Evolutionary conservation across 2,329 filamentous ascomycete genomes (phyloP).

Genomic region (Lachnellula hyalina): DNA sequence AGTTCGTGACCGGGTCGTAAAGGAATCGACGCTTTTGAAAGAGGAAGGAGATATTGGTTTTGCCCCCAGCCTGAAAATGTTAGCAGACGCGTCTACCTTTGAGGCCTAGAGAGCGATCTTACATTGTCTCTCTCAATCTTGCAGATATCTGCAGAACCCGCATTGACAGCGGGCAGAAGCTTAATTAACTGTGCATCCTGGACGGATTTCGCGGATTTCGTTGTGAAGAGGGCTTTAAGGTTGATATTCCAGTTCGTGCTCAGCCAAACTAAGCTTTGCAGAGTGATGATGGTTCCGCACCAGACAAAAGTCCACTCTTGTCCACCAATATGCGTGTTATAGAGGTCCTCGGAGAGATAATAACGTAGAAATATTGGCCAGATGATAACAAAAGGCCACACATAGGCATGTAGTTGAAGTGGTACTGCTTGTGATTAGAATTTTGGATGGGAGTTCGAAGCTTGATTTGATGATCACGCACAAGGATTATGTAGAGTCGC

Average conservation of each 20-base stretch:
- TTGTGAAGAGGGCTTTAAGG: constrained; percentile 75
- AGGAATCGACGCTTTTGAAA: constrained; percentile 98
- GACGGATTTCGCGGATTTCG: constrained; percentile 63
- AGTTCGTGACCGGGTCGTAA: constrained; percentile 64
- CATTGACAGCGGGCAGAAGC: constrained; percentile 83
- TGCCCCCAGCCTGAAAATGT: constrained; percentile 56
- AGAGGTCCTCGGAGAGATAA: constrained; percentile 77
- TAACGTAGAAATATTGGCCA: constrained; percentile 90
- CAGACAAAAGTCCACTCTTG: constrained; percentile 98
- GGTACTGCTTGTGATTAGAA: constrained; percentile 44
- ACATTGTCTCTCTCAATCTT: constrained; percentile 69
- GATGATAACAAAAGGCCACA: constrained; percentile 86
- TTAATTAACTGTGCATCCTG: constrained; percentile 82
- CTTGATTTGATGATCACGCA: constrained; percentile 10
- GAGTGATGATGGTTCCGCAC: constrained; percentile 78
- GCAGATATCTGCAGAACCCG: constrained; percentile 85
- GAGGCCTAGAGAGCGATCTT: constrained; percentile 11
- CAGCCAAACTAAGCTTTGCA: constrained; percentile 86
- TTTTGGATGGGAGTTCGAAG: not conserved
- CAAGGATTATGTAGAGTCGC: constrained; percentile 81
- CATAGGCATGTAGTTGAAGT: constrained; percentile 74
- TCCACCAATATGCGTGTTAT: constrained; percentile 87
- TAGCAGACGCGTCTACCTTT: constrained; percentile 13
- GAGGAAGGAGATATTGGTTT: constrained; percentile 77
- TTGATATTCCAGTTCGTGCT: constrained; percentile 98